Conservation (phyloP, 495 filamentous ascomycete genomes). For the Daldinia concentrica region DNA sequence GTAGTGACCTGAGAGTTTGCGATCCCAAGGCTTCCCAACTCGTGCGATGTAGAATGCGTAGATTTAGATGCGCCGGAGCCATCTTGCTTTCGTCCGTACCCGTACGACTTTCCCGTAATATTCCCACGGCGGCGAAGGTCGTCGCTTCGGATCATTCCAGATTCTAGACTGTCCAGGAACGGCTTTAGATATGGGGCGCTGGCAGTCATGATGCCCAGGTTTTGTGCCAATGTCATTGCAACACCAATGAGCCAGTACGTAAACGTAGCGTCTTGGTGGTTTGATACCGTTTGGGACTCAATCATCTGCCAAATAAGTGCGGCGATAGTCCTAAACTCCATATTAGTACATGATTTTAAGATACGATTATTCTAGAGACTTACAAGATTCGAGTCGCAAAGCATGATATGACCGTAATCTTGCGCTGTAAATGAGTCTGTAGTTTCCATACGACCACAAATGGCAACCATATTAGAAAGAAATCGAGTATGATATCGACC, state of each 20-base stretch:
- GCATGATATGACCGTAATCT: conserved; percentile 5
- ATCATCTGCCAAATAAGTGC: conserved; percentile 5
- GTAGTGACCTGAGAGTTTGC: not conserved
- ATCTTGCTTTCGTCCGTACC: conserved; percentile 2
- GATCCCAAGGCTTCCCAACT: not conserved
- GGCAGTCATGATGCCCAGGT: conserved; percentile 53
- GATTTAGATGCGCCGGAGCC: not conserved
- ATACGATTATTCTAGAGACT: not conserved
- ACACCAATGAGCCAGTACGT: conserved; percentile 3
- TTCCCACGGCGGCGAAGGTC: conserved; percentile 45
- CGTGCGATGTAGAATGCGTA: conserved; percentile 3
- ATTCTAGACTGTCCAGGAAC: conserved; percentile 57
- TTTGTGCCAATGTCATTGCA: not conserved
- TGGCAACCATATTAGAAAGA: conserved; percentile 9
- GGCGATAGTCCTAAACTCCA: not conserved
- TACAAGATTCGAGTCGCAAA: conserved; percentile 12
- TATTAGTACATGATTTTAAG: not conserved
- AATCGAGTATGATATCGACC: not conserved
- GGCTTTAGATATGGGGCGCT: conserved; percentile 59
- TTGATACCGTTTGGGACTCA: not conserved
- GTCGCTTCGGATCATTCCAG: conserved; percentile 54
- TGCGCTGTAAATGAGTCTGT: conserved; percentile 1
- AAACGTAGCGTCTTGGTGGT: conserved; percentile 9
- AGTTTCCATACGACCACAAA: not conserved
- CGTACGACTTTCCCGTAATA: conserved; percentile 10